Evolutionary conservation across 2,329 filamentous ascomycete genomes (phyloP).

Genomic region (Cyclaneusma minus): DNA sequence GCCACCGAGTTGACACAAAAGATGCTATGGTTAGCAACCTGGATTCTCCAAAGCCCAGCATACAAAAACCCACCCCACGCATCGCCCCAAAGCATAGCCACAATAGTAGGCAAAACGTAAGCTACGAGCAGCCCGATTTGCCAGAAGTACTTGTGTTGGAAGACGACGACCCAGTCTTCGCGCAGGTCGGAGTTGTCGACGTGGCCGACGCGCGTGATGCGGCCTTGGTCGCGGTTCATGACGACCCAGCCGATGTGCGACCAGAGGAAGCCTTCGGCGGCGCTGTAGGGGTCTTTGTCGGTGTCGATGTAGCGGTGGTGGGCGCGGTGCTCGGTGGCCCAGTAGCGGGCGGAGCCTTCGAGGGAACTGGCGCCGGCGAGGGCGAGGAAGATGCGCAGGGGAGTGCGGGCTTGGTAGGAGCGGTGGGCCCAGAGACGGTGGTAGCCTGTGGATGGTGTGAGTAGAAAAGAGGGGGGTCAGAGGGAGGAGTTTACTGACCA

Average conservation of each 20-base stretch:
- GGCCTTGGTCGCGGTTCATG: conserved; percentile 31
- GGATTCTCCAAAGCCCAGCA: conserved; percentile 33
- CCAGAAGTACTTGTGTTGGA: conserved; percentile 32
- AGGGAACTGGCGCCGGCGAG: conserved; percentile 30
- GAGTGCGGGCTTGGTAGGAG: conserved; percentile 26
- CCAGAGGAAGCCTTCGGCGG: conserved; percentile 33
- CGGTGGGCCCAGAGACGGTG: conserved; percentile 27
- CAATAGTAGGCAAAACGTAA: conserved; percentile 28
- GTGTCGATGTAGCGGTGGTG: conserved; percentile 37
- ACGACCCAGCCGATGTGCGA: conserved; percentile 36
- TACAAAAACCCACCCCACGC: conserved; percentile 33
- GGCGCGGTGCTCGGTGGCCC: conserved; percentile 31
- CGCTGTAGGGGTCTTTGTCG: conserved; percentile 34
- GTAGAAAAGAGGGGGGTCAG: no score
- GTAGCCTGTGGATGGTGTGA: conserved; percentile 26
- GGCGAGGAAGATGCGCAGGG: conserved; percentile 31
- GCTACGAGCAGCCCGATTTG: conserved; percentile 31
- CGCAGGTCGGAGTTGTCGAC: conserved; percentile 34
- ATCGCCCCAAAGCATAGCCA: conserved; percentile 32
- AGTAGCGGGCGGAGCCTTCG: conserved; percentile 33
- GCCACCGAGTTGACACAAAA: conserved; percentile 38
- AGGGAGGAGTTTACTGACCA: background rate
- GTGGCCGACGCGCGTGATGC: conserved; percentile 29
- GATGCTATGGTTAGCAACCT: conserved; percentile 35
- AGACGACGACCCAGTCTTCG: conserved; percentile 32